A percentile compares a stretch with the other conserved stretches of the same genome.
phyloP scores from a whole-genome alignment of 2,329 filamentous ascomycete genomes.

The Xylaria sp. region DNA sequence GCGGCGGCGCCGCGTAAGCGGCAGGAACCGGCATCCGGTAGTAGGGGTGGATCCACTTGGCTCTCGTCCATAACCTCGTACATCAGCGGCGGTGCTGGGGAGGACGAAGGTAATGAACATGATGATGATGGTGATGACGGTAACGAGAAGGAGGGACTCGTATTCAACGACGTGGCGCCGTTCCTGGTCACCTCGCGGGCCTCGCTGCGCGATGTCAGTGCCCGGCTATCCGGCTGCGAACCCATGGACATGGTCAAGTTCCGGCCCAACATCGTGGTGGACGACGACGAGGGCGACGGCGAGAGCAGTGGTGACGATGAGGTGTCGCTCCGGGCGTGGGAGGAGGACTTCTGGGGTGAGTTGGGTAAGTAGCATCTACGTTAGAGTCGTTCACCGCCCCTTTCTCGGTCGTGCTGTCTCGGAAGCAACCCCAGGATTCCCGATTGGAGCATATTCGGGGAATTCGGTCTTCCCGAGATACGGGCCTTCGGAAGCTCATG shows the following conservation, averaged over 20 bases:
- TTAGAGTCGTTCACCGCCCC: too few relatives aligned
- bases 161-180: slow-evolving; percentile 75
- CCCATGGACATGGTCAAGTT: slow-evolving; percentile 68
- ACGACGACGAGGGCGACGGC: slow-evolving; percentile 48
- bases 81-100: slow-evolving; percentile 28
- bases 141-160: slow-evolving; percentile 49
- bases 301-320: background rate
- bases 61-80: slow-evolving; percentile 40
- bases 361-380: slow-evolving; percentile 52
- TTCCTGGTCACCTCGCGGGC: slow-evolving; percentile 72
- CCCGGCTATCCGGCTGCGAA: slow-evolving; percentile 52
- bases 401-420: too few relatives aligned
- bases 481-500: too few relatives aligned
- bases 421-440: too few relatives aligned
- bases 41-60: too few relatives aligned
- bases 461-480: too few relatives aligned
- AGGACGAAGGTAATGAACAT: slow-evolving; percentile 31
- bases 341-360: slow-evolving; percentile 75
- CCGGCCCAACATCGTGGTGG: slow-evolving; percentile 72
- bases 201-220: slow-evolving; percentile 69
- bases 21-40: slow-evolving; percentile 16
- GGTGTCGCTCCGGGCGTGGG: slow-evolving; percentile 49
- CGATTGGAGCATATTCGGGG: too few relatives aligned
- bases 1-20: slow-evolving; percentile 28
- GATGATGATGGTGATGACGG: background rate